phyloP scores from a whole-genome alignment of 208 protist genomes.

The Leishmania braziliensis region DNA sequence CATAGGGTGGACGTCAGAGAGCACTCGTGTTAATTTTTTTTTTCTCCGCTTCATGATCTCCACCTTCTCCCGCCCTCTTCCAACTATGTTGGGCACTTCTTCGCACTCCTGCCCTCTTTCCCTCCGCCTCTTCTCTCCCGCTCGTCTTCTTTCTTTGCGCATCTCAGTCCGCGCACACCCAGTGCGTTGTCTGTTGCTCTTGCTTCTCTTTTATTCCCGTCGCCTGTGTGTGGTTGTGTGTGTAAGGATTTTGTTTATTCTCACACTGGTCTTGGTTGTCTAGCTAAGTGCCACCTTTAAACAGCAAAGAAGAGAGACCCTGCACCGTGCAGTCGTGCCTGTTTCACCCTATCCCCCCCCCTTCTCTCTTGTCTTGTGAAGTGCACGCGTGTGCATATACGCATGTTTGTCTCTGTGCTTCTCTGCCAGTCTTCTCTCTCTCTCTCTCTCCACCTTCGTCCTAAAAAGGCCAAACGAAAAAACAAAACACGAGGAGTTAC shows the following conservation, averaged over 20 bases:
- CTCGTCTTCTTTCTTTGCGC: background rate
- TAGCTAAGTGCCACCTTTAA: constrained; percentile 10
- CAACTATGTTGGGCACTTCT: background rate
- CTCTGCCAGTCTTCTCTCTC: background rate
- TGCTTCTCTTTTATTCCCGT: background rate
- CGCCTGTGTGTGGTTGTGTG: background rate
- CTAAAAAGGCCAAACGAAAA: background rate
- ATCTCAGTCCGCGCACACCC: background rate
- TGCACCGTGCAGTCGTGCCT: background rate
- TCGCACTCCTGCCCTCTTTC: background rate
- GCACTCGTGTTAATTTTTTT: background rate
- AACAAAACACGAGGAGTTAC: background rate
- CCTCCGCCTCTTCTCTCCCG: background rate
- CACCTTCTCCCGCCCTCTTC: background rate
- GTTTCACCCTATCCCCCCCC: background rate
- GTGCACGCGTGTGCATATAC: background rate
- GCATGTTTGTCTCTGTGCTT: background rate
- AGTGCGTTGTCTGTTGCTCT: background rate
- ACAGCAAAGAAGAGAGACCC: background rate
- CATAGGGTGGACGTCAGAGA: background rate
- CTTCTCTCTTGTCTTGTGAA: background rate
- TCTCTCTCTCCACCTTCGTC: background rate
- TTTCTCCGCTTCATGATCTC: background rate
- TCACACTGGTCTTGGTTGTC: background rate
- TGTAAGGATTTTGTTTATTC: background rate